Percentiles rank a stretch among this genome's conserved stretches.
Conservation (phyloP, 176 grass and related monocot species). For the Avena eriantha region DNA sequence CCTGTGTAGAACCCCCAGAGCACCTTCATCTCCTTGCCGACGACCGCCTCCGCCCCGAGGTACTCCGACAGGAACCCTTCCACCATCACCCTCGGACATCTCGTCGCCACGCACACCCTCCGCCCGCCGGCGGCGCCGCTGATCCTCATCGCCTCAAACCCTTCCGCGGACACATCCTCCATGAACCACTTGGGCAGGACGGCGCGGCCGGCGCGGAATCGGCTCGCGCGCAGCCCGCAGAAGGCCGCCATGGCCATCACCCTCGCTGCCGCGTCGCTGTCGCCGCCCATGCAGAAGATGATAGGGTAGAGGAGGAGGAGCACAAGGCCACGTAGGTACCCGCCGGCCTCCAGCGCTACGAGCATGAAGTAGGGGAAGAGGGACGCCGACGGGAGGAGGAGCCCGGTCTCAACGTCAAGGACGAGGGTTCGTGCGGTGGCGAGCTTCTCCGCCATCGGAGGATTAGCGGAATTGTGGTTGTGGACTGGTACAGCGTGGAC, state of each 20-base stretch:
- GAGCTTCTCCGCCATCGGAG: background rate
- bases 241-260: constrained; percentile 56
- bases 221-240: constrained; percentile 42
- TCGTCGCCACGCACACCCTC: constrained; percentile 47
- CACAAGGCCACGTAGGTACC: constrained; percentile 51
- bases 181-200: constrained; percentile 79
- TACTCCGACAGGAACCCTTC: constrained; percentile 66
- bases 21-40: constrained; percentile 54
- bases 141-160: constrained; percentile 41
- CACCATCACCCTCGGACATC: constrained; percentile 67
- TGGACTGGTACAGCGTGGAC: background rate
- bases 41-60: constrained; percentile 40
- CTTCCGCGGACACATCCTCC: constrained; percentile 52
- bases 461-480: background rate
- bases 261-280: background rate
- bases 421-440: constrained; percentile 10
- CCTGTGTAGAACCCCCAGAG: constrained; percentile 62
- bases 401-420: constrained; percentile 47
- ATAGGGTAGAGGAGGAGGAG: constrained; percentile 50
- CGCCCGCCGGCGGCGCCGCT: background rate
- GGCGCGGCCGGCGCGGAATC: constrained; percentile 50
- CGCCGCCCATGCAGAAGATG: constrained; percentile 8
- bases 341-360: constrained; percentile 70
- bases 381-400: constrained; percentile 40
- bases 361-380: constrained; percentile 90